These are phyloP conservation scores for Adenanthera pavonina DNA, from an alignment of 306 rosid genomes.

Conservation along the genomic window DNA sequence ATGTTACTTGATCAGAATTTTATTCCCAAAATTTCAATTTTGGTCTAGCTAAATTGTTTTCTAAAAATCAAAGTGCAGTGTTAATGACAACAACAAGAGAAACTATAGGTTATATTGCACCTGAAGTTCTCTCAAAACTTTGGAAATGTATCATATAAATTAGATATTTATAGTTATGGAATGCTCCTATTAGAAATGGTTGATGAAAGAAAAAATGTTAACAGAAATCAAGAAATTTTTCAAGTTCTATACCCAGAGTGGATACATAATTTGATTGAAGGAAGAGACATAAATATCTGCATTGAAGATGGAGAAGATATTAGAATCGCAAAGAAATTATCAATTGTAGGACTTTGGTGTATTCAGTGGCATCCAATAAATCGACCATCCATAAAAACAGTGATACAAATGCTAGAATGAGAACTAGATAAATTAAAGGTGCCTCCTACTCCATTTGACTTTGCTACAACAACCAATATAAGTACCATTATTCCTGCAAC, in stretches of 20 bases:
- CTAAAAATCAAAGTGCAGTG: slow-evolving; percentile 3
- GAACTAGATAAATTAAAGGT: background rate
- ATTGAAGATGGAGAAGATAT: background rate
- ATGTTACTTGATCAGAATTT: background rate
- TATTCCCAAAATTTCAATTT: background rate
- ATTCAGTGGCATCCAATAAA: slow-evolving; percentile 35
- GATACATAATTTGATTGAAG: slow-evolving; percentile 33
- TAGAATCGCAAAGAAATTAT: slow-evolving; percentile 32
- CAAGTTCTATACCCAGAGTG: slow-evolving; percentile 30
- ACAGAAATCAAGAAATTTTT: slow-evolving; percentile 3
- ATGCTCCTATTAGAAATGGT: slow-evolving; percentile 41
- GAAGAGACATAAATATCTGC: background rate
- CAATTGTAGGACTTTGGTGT: slow-evolving; percentile 43
- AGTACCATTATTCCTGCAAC: background rate
- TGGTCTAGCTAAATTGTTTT: slow-evolving; percentile 34
- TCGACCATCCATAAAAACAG: slow-evolving; percentile 35
- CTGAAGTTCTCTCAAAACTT: slow-evolving; percentile 28
- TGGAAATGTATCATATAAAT: slow-evolving; percentile 27
- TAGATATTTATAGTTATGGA: slow-evolving; percentile 42
- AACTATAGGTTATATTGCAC: slow-evolving; percentile 34
- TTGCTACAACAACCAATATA: background rate
- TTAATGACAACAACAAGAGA: slow-evolving; percentile 27
- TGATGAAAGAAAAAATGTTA: slow-evolving; percentile 25
- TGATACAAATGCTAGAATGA: slow-evolving; percentile 35
- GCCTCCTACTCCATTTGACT: slow-evolving; percentile 26